Conservation (phyloP, 2,329 filamentous ascomycete genomes). For the Colletotrichum camelliae region DNA sequence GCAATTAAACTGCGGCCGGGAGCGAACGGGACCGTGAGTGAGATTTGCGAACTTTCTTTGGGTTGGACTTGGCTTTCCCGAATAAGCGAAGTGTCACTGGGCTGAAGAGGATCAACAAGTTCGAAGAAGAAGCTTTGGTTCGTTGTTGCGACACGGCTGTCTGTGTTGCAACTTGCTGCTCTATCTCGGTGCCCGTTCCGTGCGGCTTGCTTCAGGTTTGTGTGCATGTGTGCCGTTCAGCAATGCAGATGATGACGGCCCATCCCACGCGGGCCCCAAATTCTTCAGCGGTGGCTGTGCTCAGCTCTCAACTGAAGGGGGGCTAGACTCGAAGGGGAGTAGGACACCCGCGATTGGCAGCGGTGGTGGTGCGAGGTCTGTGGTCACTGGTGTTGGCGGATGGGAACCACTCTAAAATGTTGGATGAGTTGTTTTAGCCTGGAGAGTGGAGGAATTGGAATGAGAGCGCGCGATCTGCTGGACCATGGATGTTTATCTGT, state of each 20-base stretch:
- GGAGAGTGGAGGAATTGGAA: background rate
- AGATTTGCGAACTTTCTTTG: background rate
- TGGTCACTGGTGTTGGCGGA: background rate
- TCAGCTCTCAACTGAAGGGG: background rate
- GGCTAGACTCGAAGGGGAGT: background rate
- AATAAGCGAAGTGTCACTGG: background rate
- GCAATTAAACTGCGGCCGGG: background rate
- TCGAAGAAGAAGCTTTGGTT: background rate
- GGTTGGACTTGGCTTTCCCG: background rate
- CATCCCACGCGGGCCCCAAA: background rate
- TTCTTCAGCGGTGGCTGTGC: conserved; percentile 16
- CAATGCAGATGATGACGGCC: background rate
- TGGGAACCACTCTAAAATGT: background rate
- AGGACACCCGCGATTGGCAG: background rate
- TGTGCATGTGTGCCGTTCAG: background rate
- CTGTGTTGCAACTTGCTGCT: background rate
- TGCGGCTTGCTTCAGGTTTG: background rate
- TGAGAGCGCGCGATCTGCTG: background rate
- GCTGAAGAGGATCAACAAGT: background rate
- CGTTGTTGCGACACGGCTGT: background rate
- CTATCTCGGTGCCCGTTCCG: background rate
- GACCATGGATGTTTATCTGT: background rate
- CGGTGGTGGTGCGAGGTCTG: conserved; percentile 5
- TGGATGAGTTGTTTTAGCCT: conserved; percentile 10
- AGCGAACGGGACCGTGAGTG: background rate